Evolutionary conservation across 1,284 basidiomycete species (phyloP).

Genomic region (Ustilago cynodontis): DNA sequence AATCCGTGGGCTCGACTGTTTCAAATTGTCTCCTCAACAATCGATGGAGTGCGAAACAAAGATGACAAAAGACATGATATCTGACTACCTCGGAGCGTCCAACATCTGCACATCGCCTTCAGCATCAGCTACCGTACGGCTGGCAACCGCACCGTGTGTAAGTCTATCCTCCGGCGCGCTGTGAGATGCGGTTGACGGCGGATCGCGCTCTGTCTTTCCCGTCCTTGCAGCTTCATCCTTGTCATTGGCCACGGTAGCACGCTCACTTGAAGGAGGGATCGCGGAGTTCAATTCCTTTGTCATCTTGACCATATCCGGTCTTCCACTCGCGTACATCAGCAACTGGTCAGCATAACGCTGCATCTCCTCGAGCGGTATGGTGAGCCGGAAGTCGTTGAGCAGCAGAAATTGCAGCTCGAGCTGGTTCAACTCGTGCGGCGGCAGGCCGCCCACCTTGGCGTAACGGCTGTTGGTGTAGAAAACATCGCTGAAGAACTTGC

Average conservation of each 20-base stretch:
- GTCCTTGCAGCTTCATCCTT: not conserved
- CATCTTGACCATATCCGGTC: slow-evolving; percentile 39
- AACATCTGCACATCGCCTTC: slow-evolving; percentile 48
- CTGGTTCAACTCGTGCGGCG: slow-evolving; percentile 92
- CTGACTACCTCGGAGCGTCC: slow-evolving; percentile 13
- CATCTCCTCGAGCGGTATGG: slow-evolving; percentile 90
- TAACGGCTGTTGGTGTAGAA: slow-evolving; percentile 99
- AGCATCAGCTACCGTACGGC: slow-evolving; percentile 11
- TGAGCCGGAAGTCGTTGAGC: slow-evolving; percentile 92
- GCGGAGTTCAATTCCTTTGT: slow-evolving; percentile 19
- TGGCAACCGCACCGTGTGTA: not conserved
- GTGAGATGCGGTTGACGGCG: not conserved
- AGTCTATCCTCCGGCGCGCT: not conserved
- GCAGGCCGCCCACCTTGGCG: slow-evolving; percentile 96
- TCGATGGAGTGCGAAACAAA: not conserved
- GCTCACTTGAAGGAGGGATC: not conserved
- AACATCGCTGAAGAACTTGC: slow-evolving; percentile 98
- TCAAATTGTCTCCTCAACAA: not conserved
- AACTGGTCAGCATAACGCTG: slow-evolving; percentile 93
- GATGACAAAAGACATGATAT: not conserved
- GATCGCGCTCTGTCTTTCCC: not conserved
- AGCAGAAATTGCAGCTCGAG: slow-evolving; percentile 96
- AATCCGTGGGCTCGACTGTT: not conserved
- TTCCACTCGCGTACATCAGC: slow-evolving; percentile 71
- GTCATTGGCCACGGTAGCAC: not conserved